A percentile compares a stretch with the other conserved stretches of the same genome.
phyloP scores from a whole-genome alignment of 2,329 filamentous ascomycete genomes.

The Penicillium sp. region DNA sequence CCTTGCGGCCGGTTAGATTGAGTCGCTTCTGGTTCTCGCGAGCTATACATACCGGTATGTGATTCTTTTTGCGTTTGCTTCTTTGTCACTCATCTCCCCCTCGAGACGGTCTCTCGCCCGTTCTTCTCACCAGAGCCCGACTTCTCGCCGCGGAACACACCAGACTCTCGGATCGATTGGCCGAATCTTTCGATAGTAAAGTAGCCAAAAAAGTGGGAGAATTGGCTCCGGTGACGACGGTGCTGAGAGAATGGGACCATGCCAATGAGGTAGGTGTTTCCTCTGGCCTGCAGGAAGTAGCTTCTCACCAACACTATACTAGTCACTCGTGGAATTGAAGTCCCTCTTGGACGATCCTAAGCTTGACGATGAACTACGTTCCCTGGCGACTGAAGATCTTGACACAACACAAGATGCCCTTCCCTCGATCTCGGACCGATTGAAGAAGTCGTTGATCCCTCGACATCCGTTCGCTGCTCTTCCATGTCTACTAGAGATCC shows the following conservation, averaged over 20 bases:
- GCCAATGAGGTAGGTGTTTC: conserved; percentile 48
- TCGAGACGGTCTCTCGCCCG: conserved; percentile 45
- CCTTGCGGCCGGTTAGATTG: conserved; percentile 37
- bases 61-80: not conserved
- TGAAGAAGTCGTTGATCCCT: conserved; percentile 75
- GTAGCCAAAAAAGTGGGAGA: conserved; percentile 55
- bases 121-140: conserved; percentile 52
- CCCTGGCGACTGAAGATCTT: conserved; percentile 63
- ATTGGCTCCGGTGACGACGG: conserved; percentile 47
- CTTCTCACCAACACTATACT: not conserved
- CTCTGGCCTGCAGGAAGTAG: not conserved
- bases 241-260: conserved; percentile 53
- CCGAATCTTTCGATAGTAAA: conserved; percentile 50
- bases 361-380: conserved; percentile 55
- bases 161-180: conserved; percentile 48
- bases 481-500: conserved; percentile 84
- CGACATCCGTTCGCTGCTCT: conserved; percentile 83
- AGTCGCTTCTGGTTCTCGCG: conserved; percentile 23
- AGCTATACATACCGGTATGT: conserved; percentile 29
- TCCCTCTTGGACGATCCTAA: conserved; percentile 64
- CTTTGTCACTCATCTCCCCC: not conserved
- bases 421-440: conserved; percentile 55
- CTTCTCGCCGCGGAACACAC: conserved; percentile 52
- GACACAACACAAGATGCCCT: conserved; percentile 58
- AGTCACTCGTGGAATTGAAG: conserved; percentile 63